A percentile compares a stretch with the other conserved stretches of the same genome.
Evolutionary conservation across 2,329 filamentous ascomycete species (phyloP).

Genomic region (Myriangium duriaei): DNA sequence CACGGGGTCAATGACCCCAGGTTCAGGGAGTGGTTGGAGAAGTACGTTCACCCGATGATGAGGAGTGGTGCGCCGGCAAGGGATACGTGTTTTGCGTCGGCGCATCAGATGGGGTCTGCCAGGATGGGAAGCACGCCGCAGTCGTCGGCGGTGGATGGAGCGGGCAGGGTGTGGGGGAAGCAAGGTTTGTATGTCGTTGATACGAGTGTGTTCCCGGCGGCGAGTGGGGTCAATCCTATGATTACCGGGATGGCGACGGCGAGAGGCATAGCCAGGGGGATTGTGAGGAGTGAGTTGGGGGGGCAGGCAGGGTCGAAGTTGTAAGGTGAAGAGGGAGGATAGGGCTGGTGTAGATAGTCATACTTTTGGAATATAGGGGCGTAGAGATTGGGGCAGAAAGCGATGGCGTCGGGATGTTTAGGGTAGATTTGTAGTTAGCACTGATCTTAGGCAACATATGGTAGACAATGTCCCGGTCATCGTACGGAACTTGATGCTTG

Average conservation of each 20-base stretch:
- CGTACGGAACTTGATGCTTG: too few species aligned
- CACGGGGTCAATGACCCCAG: slow-evolving; percentile 39
- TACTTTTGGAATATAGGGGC: too few species aligned
- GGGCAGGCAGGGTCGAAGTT: slow-evolving; percentile 26
- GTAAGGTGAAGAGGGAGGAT: too few species aligned
- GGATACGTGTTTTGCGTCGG: slow-evolving; percentile 48
- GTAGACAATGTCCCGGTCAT: too few species aligned
- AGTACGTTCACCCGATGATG: slow-evolving; percentile 34
- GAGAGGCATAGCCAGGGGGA: slow-evolving; percentile 49
- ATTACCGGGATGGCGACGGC: slow-evolving; percentile 61
- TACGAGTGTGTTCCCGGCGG: slow-evolving; percentile 62
- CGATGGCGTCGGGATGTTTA: too few species aligned
- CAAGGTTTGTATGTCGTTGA: slow-evolving; percentile 58
- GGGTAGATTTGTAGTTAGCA: too few species aligned
- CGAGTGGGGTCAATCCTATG: slow-evolving; percentile 75
- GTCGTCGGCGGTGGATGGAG: slow-evolving; percentile 32
- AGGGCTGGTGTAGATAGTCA: too few species aligned
- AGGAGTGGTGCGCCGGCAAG: slow-evolving; percentile 39
- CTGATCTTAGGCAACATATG: too few species aligned
- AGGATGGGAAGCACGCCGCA: slow-evolving; percentile 48
- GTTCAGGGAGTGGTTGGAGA: slow-evolving; percentile 50
- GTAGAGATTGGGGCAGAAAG: too few species aligned
- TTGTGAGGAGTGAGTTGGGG: slow-evolving; percentile 27
- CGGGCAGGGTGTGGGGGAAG: slow-evolving; percentile 48
- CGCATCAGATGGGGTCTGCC: slow-evolving; percentile 72